Percentiles rank a stretch among this genome's conserved stretches.
Evolutionary conservation across 768 basidiomycete species (phyloP).

Genomic region (Amanita brunnescens): DNA sequence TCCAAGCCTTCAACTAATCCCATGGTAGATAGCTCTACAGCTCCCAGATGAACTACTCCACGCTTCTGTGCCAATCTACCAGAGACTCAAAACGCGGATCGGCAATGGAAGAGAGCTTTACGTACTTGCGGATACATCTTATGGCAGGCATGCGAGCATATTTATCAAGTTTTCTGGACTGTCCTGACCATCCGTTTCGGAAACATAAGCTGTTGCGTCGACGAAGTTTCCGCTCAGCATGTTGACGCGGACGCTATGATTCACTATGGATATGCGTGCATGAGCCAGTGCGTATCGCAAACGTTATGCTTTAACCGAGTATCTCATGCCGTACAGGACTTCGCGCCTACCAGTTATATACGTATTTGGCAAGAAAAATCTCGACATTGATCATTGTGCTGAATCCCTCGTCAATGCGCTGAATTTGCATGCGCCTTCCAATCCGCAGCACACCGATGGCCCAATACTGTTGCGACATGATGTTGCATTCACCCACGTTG

Average conservation of each 20-base stretch:
- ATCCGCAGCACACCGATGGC: constrained; percentile 16
- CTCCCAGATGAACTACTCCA: constrained; percentile 91
- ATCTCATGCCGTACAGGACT: constrained; percentile 39
- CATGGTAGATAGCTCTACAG: constrained; percentile 74
- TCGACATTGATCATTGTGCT: constrained; percentile 50
- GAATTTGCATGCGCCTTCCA: constrained; percentile 9
- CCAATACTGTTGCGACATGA: constrained; percentile 58
- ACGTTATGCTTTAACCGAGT: neutral
- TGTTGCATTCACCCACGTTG: constrained; percentile 63
- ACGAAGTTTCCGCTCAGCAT: constrained; percentile 92
- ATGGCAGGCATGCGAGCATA: constrained; percentile 62
- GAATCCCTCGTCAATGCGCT: constrained; percentile 30
- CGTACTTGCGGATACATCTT: constrained; percentile 95
- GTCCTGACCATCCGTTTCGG: neutral
- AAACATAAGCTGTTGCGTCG: constrained; percentile 78
- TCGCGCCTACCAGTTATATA: constrained; percentile 86
- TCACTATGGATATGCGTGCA: constrained; percentile 95
- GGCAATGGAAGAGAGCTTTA: constrained; percentile 54
- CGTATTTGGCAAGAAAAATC: constrained; percentile 69
- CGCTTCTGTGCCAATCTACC: constrained; percentile 80
- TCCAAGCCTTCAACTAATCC: neutral
- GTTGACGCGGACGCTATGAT: constrained; percentile 86
- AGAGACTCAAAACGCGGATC: constrained; percentile 45
- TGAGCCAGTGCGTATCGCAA: constrained; percentile 64
- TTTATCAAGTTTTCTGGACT: neutral